Conservation (phyloP, 495 filamentous ascomycete species). For the Cercophora scortea region DNA sequence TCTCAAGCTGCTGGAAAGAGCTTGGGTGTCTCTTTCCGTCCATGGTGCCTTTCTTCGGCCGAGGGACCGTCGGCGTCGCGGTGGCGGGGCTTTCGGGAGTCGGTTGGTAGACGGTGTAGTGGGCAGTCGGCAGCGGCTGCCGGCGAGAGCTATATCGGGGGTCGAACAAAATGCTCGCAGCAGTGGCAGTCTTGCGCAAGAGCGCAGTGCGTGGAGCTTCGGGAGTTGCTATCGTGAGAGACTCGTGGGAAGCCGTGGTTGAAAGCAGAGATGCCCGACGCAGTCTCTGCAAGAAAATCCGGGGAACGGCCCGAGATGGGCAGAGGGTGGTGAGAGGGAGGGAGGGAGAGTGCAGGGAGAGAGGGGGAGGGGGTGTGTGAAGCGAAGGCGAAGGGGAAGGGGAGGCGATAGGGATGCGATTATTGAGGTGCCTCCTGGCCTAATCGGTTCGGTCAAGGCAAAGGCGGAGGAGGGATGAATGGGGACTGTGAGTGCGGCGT, state of each 20-base stretch:
- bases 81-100: conserved; percentile 7
- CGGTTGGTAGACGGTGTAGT: conserved; percentile 5
- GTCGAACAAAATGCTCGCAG: conserved; percentile 38
- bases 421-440: too few species aligned
- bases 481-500: too few species aligned
- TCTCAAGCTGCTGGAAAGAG: conserved; percentile 98
- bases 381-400: too few species aligned
- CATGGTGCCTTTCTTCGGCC: conserved; percentile 42
- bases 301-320: conserved; percentile 1
- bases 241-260: conserved; percentile 24
- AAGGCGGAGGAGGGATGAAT: too few species aligned
- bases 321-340: too few species aligned
- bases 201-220: conserved; percentile 1
- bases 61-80: neutral
- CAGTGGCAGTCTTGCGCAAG: conserved; percentile 22
- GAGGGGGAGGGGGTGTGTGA: too few species aligned
- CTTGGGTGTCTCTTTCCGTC: conserved; percentile 84
- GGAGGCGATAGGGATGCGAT: too few species aligned
- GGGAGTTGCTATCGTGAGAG: conserved; percentile 7
- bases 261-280: conserved; percentile 17
- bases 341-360: too few species aligned
- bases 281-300: conserved; percentile 15
- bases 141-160: conserved; percentile 17
- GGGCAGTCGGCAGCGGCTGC: conserved; percentile 19
- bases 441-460: too few species aligned